These are phyloP conservation scores for Penicillium hordei DNA, from an alignment of 2,329 filamentous ascomycete species.

Conservation along the genomic window DNA sequence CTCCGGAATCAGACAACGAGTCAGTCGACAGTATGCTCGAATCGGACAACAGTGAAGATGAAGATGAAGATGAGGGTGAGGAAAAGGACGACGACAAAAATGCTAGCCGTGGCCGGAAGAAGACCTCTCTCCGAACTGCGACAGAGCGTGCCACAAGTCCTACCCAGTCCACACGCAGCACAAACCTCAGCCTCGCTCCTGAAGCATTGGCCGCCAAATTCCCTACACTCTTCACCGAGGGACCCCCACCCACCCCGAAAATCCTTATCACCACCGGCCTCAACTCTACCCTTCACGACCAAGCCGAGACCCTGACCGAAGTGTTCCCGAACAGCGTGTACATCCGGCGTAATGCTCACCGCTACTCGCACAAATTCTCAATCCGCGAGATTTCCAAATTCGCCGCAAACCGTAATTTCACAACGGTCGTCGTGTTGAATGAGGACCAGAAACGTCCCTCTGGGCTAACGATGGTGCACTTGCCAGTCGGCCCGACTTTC, in stretches of 20 bases:
- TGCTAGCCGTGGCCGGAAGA: slow-evolving; percentile 33
- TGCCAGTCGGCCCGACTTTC: slow-evolving; percentile 84
- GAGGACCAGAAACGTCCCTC: slow-evolving; percentile 85
- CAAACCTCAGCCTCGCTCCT: slow-evolving; percentile 60
- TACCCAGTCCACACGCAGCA: slow-evolving; percentile 56
- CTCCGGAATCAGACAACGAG: slow-evolving; percentile 51
- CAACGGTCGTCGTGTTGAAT: slow-evolving; percentile 77
- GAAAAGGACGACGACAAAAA: slow-evolving; percentile 48
- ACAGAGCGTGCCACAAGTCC: slow-evolving; percentile 56
- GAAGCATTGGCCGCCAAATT: slow-evolving; percentile 63
- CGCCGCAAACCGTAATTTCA: slow-evolving; percentile 78
- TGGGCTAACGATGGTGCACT: slow-evolving; percentile 78
- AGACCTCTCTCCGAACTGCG: slow-evolving; percentile 38
- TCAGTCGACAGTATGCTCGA: slow-evolving; percentile 76
- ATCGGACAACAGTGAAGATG: slow-evolving; percentile 52
- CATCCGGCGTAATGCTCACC: slow-evolving; percentile 80
- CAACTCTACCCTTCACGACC: slow-evolving; percentile 81
- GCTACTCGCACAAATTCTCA: slow-evolving; percentile 85
- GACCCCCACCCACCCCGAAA: slow-evolving; percentile 66
- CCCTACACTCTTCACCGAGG: slow-evolving; percentile 56
- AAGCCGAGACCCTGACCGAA: slow-evolving; percentile 73
- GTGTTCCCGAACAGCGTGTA: slow-evolving; percentile 81
- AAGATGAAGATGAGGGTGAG: slow-evolving; percentile 45
- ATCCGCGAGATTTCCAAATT: slow-evolving; percentile 87
- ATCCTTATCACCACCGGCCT: slow-evolving; percentile 89